Percentiles rank a stretch among this genome's conserved stretches.
These are phyloP conservation scores for Leptographium radiaticola DNA, from an alignment of 2,329 filamentous ascomycete species.

Conservation along the genomic window DNA sequence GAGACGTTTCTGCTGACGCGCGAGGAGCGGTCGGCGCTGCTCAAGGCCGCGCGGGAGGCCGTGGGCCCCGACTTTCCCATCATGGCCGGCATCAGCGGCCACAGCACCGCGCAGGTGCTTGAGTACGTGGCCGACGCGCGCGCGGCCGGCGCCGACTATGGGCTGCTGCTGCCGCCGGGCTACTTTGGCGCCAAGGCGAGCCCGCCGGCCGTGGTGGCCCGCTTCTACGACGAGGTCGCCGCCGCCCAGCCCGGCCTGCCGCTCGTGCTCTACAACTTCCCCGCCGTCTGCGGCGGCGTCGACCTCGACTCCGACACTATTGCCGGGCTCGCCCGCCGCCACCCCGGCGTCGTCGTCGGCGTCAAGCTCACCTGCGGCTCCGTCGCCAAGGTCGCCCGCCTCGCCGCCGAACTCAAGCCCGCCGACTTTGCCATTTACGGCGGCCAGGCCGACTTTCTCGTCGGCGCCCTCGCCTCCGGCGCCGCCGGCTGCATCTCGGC, in stretches of 20 bases:
- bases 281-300: constrained; percentile 53
- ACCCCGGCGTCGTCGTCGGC: constrained; percentile 12
- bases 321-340: constrained; percentile 29
- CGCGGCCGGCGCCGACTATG: constrained; percentile 47
- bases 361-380: constrained; percentile 49
- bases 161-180: constrained; percentile 46
- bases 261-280: constrained; percentile 56
- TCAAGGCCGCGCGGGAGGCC: constrained; percentile 40
- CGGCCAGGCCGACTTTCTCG: constrained; percentile 60
- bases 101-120: constrained; percentile 50
- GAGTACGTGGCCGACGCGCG: constrained; percentile 46
- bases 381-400: constrained; percentile 56
- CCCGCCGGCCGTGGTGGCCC: constrained; percentile 39
- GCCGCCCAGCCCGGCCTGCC: constrained; percentile 36
- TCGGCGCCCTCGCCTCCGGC: constrained; percentile 43
- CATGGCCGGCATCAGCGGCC: constrained; percentile 50
- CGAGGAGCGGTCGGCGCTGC: constrained; percentile 26
- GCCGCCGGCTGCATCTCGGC: constrained; percentile 48
- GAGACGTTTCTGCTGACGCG: constrained; percentile 21
- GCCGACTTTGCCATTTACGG: constrained; percentile 54
- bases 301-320: constrained; percentile 55
- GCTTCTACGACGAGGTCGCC: constrained; percentile 47
- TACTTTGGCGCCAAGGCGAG: constrained; percentile 51
- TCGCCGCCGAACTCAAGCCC: constrained; percentile 35
- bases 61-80: constrained; percentile 40